Conservation (phyloP, 257 asterid genomes). For the Fraxinus excelsior region DNA sequence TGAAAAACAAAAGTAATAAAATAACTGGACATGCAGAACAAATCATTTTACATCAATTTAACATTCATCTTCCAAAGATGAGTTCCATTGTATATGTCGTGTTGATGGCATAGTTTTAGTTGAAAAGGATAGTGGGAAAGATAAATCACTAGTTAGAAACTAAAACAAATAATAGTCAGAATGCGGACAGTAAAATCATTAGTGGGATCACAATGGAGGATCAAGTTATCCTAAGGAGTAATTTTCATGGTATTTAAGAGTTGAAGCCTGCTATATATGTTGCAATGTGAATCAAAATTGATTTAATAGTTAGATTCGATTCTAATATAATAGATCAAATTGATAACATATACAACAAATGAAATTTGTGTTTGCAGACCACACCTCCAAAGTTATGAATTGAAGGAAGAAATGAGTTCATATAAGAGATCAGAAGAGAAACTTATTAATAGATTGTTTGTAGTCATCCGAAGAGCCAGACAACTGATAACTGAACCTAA, state of each 20-base stretch:
- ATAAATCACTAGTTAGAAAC: not conserved
- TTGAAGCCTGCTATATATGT: not conserved
- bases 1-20: not conserved
- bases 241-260: not conserved
- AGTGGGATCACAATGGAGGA: not conserved
- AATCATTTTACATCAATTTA: not conserved
- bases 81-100: not conserved
- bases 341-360: not conserved
- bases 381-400: not conserved
- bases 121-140: not conserved
- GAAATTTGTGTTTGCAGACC: not conserved
- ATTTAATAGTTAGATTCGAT: not conserved
- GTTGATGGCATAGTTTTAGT: not conserved
- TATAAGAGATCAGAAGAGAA: not conserved
- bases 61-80: not conserved
- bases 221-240: not conserved
- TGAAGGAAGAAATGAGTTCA: not conserved
- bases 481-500: not conserved
- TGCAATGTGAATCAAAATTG: not conserved
- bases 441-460: not conserved
- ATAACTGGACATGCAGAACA: not conserved
- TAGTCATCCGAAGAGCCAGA: not conserved
- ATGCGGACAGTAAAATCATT: not conserved
- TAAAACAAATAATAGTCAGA: not conserved
- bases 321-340: not conserved